Evolutionary conservation across 2,329 filamentous ascomycete genomes (phyloP), one percentile per base, ranked within the genome.

Genomic region (Trichoderma simmonsii): DNA sequence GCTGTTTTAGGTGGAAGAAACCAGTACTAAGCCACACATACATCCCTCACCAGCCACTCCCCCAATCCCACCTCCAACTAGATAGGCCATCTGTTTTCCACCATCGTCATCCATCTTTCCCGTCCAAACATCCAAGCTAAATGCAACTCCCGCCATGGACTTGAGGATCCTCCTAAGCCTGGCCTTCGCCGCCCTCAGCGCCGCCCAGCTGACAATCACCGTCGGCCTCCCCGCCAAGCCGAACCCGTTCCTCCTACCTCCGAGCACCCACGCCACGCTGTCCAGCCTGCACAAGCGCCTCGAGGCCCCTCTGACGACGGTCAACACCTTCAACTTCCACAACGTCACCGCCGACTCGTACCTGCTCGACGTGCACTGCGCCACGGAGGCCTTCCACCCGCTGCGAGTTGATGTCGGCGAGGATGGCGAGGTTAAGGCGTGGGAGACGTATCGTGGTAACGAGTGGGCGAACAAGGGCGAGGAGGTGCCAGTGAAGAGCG

Each of bases 391-490:
- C 68, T 98, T 98, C 80, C 88, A 90, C 76, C 92, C 94, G 12
- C 85, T 97, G 80, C 87, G 95, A 59, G 88, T 98, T 34, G 96
- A 98, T 79, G 88, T 96, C 21, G 76, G 78, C 3, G 77, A 75
- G 66, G 81, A 82, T 48, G 79, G 82, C 26, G 80, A 83, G 75
- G 85, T 94, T 3, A 83, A 86, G 56, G 90, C 90, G 32, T 96
- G 93, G 91, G 93, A 95, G 85, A 97, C 94, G 30, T 97, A 91
- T 80, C 86, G 94, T 62, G 94, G 94, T 0, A 95, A 97, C 77
- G 93, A 96, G 76, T 98, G 95, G 94, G 90, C 86, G 21, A 97
- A 97, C 80, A 92, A 90, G 78, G 95, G 95, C 18, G 91, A 92
- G 83, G 85, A 80, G 60, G 83, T 87, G 36, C 75, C 74, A 4